Evolutionary conservation across 2,329 filamentous ascomycete species (phyloP), one percentile per base, ranked within the genome.

Genomic region (Colletotrichum lupini): DNA sequence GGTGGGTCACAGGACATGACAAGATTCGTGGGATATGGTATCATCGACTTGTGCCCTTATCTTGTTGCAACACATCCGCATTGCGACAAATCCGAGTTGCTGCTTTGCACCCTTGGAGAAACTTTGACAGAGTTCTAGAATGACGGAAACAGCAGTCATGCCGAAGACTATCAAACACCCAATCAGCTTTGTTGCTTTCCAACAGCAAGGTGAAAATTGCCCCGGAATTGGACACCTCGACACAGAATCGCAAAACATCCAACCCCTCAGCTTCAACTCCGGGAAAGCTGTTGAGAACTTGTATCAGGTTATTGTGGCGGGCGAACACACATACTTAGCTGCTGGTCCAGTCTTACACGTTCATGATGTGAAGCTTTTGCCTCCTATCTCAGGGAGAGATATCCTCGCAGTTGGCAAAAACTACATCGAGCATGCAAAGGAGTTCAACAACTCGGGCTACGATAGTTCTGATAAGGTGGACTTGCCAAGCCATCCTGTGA

Each of bases 371-470:
- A 83, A 82, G 69, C 76, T 89, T 1, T 81, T 88, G 0, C 81
- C 88, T 3, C 85, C 87, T 0, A 82, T 89, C 55, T 80, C 79
- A 24, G 84, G 83, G 7, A 82, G 88, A 30, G 87, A 90, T 77
- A 80, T 90, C n/a, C 82, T 90, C 2, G 84, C 87, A 59, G 86
- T 90, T 2, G 87, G 88, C 32, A 89, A 90, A 77, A 90, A 90
- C 75, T 91, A 90, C 75, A 80, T 82, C 37, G 88, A 88, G 53
- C 88, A 91, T 76, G 88, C 88, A 1, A 87, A 85, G 66, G 88
- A 90, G 73, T 90, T 91, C 80, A 88, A 90, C 76, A 82, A 79
- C 12, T 87, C 85, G 1, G 88, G 88, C 0, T 90, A 85, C 75
- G 89, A 90, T 77, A 84, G 83, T 68, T 87, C 84, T 5, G 88